Conservation (phyloP, 2,329 filamentous ascomycete genomes). For the Moelleriella libera region DNA sequence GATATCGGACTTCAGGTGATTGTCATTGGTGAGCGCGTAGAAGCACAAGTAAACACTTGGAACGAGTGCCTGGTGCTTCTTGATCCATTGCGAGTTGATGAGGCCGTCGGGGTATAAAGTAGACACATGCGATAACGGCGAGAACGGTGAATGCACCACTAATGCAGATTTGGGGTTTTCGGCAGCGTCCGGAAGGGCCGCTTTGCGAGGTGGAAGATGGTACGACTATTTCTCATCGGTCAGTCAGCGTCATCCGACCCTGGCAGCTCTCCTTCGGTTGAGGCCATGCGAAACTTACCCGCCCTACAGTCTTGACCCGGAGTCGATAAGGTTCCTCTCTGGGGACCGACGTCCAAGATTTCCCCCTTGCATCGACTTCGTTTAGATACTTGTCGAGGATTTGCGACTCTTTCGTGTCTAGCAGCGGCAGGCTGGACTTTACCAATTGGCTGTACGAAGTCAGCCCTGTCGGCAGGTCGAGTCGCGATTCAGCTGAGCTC, state of each 20-base stretch:
- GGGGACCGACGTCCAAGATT: constrained; percentile 53
- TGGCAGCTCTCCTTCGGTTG: background rate
- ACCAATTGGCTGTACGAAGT: constrained; percentile 47
- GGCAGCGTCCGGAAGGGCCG: constrained; percentile 35
- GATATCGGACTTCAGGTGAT: constrained; percentile 77
- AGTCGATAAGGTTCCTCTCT: constrained; percentile 42
- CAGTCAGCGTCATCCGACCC: constrained; percentile 10
- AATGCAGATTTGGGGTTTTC: constrained; percentile 31
- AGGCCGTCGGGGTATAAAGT: constrained; percentile 81
- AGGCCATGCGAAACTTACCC: constrained; percentile 42
- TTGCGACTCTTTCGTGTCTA: constrained; percentile 51
- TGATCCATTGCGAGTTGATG: constrained; percentile 67
- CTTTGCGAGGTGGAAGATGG: constrained; percentile 42
- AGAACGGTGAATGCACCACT: constrained; percentile 79
- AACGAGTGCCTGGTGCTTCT: constrained; percentile 75
- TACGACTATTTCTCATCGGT: constrained; percentile 26
- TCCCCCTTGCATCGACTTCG: constrained; percentile 46
- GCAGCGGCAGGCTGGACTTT: constrained; percentile 53
- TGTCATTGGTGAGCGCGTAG: constrained; percentile 69
- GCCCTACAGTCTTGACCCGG: constrained; percentile 59
- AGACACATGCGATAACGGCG: constrained; percentile 73
- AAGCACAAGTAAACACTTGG: constrained; percentile 72
- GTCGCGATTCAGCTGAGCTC: constrained; percentile 23
- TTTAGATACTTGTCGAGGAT: constrained; percentile 53
- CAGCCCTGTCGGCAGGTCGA: constrained; percentile 33